These are phyloP conservation scores for Phylloporus sp. DNA, from an alignment of 768 basidiomycete genomes.

Conservation along the genomic window DNA sequence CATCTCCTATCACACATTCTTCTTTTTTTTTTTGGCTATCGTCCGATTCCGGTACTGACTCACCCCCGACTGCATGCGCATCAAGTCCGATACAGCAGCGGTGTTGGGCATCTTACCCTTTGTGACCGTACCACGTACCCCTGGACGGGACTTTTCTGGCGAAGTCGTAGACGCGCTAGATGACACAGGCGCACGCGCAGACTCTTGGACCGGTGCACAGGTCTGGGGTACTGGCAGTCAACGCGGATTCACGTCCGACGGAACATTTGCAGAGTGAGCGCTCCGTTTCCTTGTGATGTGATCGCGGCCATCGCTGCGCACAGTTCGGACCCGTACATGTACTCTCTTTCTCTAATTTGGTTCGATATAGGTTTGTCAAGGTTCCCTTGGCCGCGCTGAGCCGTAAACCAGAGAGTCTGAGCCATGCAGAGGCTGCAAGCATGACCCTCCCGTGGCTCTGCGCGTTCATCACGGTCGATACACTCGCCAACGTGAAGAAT, in stretches of 20 bases:
- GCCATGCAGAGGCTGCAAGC: constrained; percentile 28
- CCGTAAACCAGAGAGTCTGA: constrained; percentile 27
- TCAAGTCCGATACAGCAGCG: constrained; percentile 30
- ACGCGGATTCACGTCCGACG: constrained; percentile 31
- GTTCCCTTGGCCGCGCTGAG: constrained; percentile 29
- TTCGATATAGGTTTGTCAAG: constrained; percentile 21
- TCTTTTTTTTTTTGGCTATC: not conserved
- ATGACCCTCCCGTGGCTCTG: constrained; percentile 35
- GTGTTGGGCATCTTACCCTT: constrained; percentile 27
- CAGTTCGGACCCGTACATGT: not conserved
- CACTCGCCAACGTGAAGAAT: constrained; percentile 29
- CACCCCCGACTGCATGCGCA: not conserved
- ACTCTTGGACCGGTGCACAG: constrained; percentile 26
- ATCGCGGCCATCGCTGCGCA: not conserved
- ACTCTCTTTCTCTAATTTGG: not conserved
- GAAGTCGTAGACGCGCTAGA: constrained; percentile 33
- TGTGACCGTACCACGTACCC: constrained; percentile 31
- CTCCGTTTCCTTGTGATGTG: not conserved
- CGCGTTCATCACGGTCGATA: constrained; percentile 36
- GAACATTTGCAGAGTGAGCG: constrained; percentile 34
- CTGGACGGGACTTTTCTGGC: constrained; percentile 33
- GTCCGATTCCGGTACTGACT: not conserved
- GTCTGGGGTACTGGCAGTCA: constrained; percentile 35
- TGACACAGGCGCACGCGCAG: constrained; percentile 11
- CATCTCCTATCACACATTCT: not conserved